Conservation (phyloP, 1,284 basidiomycete genomes). For the Trichosporon inkin region DNA sequence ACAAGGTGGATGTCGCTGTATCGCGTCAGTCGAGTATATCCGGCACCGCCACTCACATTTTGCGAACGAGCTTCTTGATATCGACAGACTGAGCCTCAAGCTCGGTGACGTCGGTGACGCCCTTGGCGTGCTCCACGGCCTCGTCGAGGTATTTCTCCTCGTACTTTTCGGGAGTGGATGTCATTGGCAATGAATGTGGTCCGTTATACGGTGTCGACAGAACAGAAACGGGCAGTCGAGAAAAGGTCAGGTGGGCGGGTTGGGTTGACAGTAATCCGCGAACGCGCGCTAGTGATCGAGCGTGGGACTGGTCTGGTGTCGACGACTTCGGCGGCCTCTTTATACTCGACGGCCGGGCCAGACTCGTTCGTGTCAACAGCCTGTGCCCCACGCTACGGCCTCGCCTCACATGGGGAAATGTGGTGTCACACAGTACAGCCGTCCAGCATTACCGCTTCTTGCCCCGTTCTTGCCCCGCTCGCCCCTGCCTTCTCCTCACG, state of each 20-base stretch:
- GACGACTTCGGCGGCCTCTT: background rate
- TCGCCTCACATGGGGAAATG: background rate
- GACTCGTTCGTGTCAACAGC: background rate
- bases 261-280: background rate
- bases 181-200: slow-evolving; percentile 5
- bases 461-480: background rate
- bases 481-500: background rate
- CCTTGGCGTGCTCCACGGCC: slow-evolving; percentile 2
- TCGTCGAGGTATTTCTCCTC: slow-evolving; percentile 6
- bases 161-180: slow-evolving; percentile 4
- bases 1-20: slow-evolving; percentile 27
- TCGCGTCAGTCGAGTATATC: background rate
- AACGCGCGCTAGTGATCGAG: slow-evolving; percentile 2
- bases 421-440: background rate
- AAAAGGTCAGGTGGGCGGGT: background rate
- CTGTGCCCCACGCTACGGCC: background rate
- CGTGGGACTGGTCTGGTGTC: slow-evolving; percentile 5
- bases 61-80: slow-evolving; percentile 9
- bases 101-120: slow-evolving; percentile 4
- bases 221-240: background rate
- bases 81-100: slow-evolving; percentile 13
- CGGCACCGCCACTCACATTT: slow-evolving; percentile 3
- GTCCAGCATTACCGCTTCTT: background rate
- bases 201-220: slow-evolving; percentile 2
- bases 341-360: background rate